Evolutionary conservation across 164 flowering plant genomes (phyloP), one percentile per base, ranked within the genome.

Genomic region (Litsea cubeba): DNA sequence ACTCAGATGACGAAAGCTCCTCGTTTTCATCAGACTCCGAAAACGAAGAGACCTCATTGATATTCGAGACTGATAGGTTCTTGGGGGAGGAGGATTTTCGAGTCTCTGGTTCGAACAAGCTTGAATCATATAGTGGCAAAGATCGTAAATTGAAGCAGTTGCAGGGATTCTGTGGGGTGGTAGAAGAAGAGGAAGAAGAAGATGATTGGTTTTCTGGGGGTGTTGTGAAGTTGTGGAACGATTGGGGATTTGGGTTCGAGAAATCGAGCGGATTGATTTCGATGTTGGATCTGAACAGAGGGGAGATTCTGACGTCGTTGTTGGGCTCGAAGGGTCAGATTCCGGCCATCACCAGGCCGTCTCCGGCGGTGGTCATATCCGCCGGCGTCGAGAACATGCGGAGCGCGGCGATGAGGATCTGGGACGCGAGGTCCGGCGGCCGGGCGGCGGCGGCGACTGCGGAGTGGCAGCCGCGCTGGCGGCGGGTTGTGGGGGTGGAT

Each of bases 221-320:
- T 69, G 95, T 91, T 18, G 98, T 93, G 17, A 91, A 89, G 80
- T 80, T 91, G 0, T 93, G 97, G 97, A 93, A 92, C 26, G 86
- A 85, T 28, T 68, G 85, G 2, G 87, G 85, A 2, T 35, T 83
- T 12, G 60, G 60, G 60, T 40, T 40, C 46, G 46, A 40, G 46
- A 20, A 58, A 58, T 58, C 79, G 0, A 67, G 71, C 11, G 81
- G 79, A 46, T 69, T 73, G 0, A 75, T 86, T 50, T 78, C 89
- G 12, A 51, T 86, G 23, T 84, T 80, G 82, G 92, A 87, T 65
- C 60, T 74, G 18, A 67, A 77, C 76, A 68, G 58, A 1, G 78
- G 76, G 2, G 75, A 69, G 51, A 77, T 46, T 18, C 65, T 82
- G 7, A 71, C 64, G 14, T 78, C 82, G 2, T 28, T 77, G 76